phyloP scores from a whole-genome alignment of 495 filamentous ascomycete genomes.

The Annulohypoxylon moriforme region DNA sequence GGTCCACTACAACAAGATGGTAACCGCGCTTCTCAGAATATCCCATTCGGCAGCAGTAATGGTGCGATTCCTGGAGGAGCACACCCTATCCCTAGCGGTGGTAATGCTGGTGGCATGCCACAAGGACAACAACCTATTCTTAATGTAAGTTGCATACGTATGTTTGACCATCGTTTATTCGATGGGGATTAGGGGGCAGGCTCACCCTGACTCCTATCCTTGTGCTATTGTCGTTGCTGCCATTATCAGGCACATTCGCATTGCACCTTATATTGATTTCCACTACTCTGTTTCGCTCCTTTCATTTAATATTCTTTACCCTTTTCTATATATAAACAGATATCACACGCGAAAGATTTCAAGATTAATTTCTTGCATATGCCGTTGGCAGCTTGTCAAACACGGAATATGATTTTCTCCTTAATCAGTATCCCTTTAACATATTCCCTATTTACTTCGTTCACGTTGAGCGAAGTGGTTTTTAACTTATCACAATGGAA shows the following conservation, averaged over 20 bases:
- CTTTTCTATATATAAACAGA: not conserved
- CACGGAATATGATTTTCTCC: not conserved
- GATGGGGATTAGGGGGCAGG: not conserved
- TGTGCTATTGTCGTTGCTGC: constrained; percentile 1
- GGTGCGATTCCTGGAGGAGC: constrained; percentile 36
- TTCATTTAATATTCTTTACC: not conserved
- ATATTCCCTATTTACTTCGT: not conserved
- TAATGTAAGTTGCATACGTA: constrained; percentile 70
- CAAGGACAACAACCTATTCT: constrained; percentile 96
- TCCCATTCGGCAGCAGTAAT: constrained; percentile 54
- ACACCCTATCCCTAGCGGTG: constrained; percentile 57
- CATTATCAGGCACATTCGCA: constrained; percentile 5
- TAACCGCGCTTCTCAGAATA: constrained; percentile 57
- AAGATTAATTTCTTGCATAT: not conserved
- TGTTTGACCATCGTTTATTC: not conserved
- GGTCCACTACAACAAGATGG: constrained; percentile 63
- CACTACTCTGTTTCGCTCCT: not conserved
- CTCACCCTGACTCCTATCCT: not conserved
- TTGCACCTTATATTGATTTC: constrained; percentile 1
- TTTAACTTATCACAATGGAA: not conserved
- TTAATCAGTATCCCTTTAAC: not conserved
- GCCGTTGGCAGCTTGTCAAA: not conserved
- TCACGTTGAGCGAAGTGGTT: not conserved
- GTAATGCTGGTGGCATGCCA: constrained; percentile 55
- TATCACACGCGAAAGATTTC: not conserved